Base-by-base conservation (phyloP, 2,329 filamentous ascomycete species). In the Microdochium paspali region DNA sequence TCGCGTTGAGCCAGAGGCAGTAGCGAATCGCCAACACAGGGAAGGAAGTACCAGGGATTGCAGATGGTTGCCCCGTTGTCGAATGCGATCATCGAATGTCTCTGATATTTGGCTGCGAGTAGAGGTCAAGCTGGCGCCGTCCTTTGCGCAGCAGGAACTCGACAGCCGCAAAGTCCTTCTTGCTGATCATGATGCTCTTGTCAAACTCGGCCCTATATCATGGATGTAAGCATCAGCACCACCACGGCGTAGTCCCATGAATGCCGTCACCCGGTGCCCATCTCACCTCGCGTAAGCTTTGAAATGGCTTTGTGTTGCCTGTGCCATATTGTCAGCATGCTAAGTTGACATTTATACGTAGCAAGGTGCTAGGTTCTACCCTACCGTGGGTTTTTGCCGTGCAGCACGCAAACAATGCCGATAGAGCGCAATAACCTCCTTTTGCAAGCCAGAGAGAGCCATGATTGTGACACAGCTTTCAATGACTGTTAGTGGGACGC, bases 141-240 rank as follows among this genome's bases (percentile, higher is more conserved):
- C 90, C 90, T 63, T 88, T 91, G 50, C 90, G 79, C 46, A 96
- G 62, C 28, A 95, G 70, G 63, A 88, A 93, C 65, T 96, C 90
- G 49, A 96, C 84, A 5, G 89, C 84, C 15, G 76, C 73, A 65
- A 95, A 95, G 60, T 95, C 89, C 56, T 87, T 89, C 67, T 88
- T 93, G 64, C 86, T 83, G 47, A 94, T 64, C 9, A 64, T 61
- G 12, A 80, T 61, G 59, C 87, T 76, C 61, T 85, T 86, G 32
- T 81, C 72, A 60, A 98, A 97, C 61, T 96, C 89, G 24, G 72
- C 64, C 55, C 87, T 90, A 25, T 9, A 18, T 43, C 43, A 46
- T 23, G 45, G 31, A 9, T 44, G 30, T 53, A 25, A 47, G 51
- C 21, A 21, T n/a, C 42, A 20, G 10, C 4, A 7, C 35, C 35